phyloP scores from a whole-genome alignment of 2,329 filamentous ascomycete genomes.

The Fusarium kyushuense region DNA sequence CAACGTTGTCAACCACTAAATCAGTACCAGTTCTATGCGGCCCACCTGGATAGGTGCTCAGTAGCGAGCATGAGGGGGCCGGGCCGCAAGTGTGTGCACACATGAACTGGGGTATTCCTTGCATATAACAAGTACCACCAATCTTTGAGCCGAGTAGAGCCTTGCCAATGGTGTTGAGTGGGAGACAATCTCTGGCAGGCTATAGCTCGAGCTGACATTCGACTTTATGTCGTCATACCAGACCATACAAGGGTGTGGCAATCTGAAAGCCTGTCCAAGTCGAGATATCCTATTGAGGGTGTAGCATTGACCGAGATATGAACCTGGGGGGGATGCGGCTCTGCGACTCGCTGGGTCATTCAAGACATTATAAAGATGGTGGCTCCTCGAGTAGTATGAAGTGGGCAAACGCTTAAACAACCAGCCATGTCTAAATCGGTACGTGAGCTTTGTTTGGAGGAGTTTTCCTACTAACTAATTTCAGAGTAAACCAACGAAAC shows the following conservation, averaged over 20 bases:
- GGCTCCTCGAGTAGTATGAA: background rate
- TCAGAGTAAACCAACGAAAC: conserved; percentile 19
- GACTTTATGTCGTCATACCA: conserved; percentile 39
- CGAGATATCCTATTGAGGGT: conserved; percentile 5
- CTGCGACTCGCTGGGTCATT: conserved; percentile 15
- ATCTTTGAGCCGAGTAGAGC: conserved; percentile 2
- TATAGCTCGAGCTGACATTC: conserved; percentile 27
- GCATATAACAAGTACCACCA: conserved; percentile 28
- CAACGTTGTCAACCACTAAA: too few species aligned
- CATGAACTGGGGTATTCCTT: conserved; percentile 29
- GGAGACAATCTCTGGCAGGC: conserved; percentile 19
- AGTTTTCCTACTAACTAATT: conserved; percentile 11
- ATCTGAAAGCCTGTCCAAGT: too few species aligned
- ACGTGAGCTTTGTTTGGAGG: background rate
- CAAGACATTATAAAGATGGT: conserved; percentile 37
- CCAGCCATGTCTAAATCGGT: conserved; percentile 30
- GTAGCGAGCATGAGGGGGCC: conserved; percentile 24
- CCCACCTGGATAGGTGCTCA: conserved; percentile 15
- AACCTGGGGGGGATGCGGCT: conserved; percentile 38
- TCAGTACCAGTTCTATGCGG: too few species aligned
- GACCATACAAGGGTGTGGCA: conserved; percentile 6
- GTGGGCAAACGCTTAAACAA: background rate
- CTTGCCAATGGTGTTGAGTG: conserved; percentile 8
- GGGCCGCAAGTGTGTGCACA: conserved; percentile 20
- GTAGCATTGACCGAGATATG: conserved; percentile 41